Conservation (phyloP, 805 yeast genomes). For the Scheffersomyces coipomensis region DNA sequence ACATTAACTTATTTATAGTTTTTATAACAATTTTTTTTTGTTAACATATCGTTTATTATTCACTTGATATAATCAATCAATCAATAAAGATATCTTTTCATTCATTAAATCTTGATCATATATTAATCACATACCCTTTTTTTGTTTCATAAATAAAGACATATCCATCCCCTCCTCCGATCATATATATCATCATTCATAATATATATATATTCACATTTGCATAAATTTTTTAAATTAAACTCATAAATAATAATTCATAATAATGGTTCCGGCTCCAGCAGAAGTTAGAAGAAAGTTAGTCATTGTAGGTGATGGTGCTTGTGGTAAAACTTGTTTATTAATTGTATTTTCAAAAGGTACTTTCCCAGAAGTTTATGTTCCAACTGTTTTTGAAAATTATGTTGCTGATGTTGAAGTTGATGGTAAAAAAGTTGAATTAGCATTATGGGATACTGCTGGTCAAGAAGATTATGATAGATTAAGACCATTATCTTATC, state of each 20-base stretch:
- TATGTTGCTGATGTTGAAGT: constrained; percentile 90
- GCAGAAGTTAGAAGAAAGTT: constrained; percentile 70
- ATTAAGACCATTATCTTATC: constrained; percentile 84
- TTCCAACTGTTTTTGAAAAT: constrained; percentile 95
- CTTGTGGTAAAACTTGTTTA: constrained; percentile 93
- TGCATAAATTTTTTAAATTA: not conserved
- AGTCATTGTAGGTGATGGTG: constrained; percentile 96
- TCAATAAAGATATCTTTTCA: too few relatives aligned
- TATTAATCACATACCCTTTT: too few relatives aligned
- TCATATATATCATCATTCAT: too few relatives aligned
- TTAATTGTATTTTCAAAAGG: constrained; percentile 79
- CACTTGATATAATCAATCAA: too few relatives aligned
- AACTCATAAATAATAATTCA: not conserved
- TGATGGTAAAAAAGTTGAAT: constrained; percentile 62
- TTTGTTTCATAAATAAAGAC: too few relatives aligned
- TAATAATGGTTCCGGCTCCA: constrained; percentile 39
- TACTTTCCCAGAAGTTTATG: constrained; percentile 91
- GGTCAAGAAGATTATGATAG: constrained; percentile 98
- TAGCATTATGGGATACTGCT: constrained; percentile 97
- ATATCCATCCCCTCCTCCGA: too few relatives aligned
- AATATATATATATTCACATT: too few relatives aligned
- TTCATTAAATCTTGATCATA: too few relatives aligned
- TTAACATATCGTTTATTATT: too few relatives aligned
- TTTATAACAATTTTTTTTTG: too few relatives aligned
- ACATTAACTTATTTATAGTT: too few relatives aligned